Evolutionary conservation across 495 filamentous ascomycete genomes (phyloP).

Genomic region (Talaromyces borbonicus): DNA sequence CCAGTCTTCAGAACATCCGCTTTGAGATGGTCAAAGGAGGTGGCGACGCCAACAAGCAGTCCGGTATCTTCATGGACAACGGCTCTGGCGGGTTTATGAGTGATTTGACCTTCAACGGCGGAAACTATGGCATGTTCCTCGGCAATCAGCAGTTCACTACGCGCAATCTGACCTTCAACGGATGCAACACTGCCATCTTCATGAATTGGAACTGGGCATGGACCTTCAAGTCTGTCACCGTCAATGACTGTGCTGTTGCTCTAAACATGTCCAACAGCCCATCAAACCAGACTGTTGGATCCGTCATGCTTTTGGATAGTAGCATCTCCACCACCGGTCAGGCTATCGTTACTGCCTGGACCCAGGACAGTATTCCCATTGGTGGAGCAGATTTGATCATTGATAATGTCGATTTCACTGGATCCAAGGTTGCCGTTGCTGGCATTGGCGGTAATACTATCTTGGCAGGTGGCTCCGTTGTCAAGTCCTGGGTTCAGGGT

Average conservation of each 20-base stretch:
- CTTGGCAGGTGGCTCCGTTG: slow-evolving; percentile 58
- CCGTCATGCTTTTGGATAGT: slow-evolving; percentile 73
- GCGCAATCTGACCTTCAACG: slow-evolving; percentile 82
- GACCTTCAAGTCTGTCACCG: slow-evolving; percentile 69
- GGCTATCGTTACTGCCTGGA: slow-evolving; percentile 66
- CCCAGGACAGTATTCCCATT: slow-evolving; percentile 42
- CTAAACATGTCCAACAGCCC: slow-evolving; percentile 69
- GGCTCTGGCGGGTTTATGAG: slow-evolving; percentile 82
- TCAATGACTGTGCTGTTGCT: slow-evolving; percentile 72
- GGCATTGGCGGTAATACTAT: slow-evolving; percentile 44
- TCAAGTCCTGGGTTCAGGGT: slow-evolving; percentile 68
- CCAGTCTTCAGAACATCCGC: slow-evolving; percentile 79
- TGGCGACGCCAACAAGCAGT: slow-evolving; percentile 59
- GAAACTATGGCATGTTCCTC: slow-evolving; percentile 72
- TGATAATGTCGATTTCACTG: slow-evolving; percentile 75
- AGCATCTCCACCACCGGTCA: slow-evolving; percentile 61
- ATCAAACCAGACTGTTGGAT: slow-evolving; percentile 60
- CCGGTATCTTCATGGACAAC: slow-evolving; percentile 97
- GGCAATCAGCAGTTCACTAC: slow-evolving; percentile 95
- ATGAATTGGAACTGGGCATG: slow-evolving; percentile 97
- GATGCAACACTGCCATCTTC: slow-evolving; percentile 79
- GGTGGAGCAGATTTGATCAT: slow-evolving; percentile 72
- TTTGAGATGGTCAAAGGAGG: slow-evolving; percentile 80
- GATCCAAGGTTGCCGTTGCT: slow-evolving; percentile 44
- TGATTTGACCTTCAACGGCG: slow-evolving; percentile 82